These are phyloP conservation scores for Aechmea fasciata DNA, from an alignment of 176 grass and related monocot genomes.

Conservation along the genomic window DNA sequence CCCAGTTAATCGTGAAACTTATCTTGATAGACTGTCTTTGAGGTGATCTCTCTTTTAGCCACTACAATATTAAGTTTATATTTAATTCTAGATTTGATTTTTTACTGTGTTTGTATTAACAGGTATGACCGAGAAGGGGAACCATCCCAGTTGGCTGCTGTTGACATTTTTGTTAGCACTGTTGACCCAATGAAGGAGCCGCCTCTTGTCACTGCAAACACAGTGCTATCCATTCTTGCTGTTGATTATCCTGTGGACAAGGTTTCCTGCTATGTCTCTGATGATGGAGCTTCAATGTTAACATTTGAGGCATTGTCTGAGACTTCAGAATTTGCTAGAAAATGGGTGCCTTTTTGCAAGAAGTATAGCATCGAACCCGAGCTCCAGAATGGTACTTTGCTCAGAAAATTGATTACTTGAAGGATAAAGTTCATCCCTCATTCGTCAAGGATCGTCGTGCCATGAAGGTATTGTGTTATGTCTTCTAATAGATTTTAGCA, in stretches of 20 bases:
- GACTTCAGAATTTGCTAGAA: conserved; percentile 99
- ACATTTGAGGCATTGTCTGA: conserved; percentile 85
- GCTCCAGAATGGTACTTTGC: conserved; percentile 91
- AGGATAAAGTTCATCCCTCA: conserved; percentile 83
- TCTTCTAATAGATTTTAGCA: conserved; percentile 2
- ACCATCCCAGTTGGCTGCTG: conserved; percentile 76
- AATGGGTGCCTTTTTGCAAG: conserved; percentile 96
- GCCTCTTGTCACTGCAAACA: conserved; percentile 97
- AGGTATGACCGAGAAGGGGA: conserved; percentile 97
- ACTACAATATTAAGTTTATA: not conserved
- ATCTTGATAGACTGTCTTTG: conserved; percentile 87
- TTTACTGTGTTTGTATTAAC: conserved; percentile 25
- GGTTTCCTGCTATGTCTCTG: conserved; percentile 98
- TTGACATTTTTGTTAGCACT: conserved; percentile 97
- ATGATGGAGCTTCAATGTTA: conserved; percentile 97
- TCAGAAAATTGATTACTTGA: conserved; percentile 97
- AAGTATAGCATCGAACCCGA: conserved; percentile 87
- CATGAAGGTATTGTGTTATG: conserved; percentile 71
- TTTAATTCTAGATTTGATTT: not conserved
- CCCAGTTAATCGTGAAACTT: conserved; percentile 93
- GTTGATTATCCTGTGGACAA: conserved; percentile 96
- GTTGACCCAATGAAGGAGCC: conserved; percentile 98
- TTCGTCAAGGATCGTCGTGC: conserved; percentile 95
- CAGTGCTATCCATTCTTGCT: conserved; percentile 93
- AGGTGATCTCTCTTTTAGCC: conserved; percentile 50